Evolutionary conservation across 139 green algal genomes (phyloP).

Genomic region (Zygnema circumcarinatum): DNA sequence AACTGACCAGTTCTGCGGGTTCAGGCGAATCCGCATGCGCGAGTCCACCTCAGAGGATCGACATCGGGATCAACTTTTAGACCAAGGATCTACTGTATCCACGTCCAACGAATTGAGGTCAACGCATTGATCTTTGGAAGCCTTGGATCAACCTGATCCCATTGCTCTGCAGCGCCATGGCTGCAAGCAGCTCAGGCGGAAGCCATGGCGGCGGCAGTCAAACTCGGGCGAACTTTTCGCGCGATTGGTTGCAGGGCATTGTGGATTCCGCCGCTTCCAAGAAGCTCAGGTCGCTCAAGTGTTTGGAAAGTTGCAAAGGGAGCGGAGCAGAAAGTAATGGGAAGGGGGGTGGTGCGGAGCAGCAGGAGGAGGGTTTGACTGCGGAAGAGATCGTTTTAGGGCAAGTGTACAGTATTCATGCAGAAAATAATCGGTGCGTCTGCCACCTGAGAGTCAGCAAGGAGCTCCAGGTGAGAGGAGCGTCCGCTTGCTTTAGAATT

Average conservation of each 20-base stretch:
- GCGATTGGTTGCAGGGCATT: background rate
- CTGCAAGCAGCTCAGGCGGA: background rate
- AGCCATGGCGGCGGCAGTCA: background rate
- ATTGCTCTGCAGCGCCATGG: too few species aligned
- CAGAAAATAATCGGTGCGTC: background rate
- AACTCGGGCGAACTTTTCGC: background rate
- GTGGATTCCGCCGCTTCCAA: background rate
- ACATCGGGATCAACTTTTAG: too few species aligned
- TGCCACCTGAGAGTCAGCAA: background rate
- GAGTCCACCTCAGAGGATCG: too few species aligned
- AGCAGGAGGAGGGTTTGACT: background rate
- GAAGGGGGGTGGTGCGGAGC: background rate
- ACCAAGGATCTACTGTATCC: too few species aligned
- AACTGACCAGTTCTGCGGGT: too few species aligned
- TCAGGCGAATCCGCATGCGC: too few species aligned
- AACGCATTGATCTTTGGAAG: too few species aligned
- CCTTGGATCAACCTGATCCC: too few species aligned
- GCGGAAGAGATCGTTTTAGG: background rate
- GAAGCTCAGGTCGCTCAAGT: background rate
- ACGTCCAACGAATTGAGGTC: too few species aligned
- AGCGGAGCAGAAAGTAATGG: background rate
- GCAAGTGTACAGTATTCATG: background rate
- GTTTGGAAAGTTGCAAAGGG: background rate
- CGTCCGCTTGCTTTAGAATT: too few species aligned
- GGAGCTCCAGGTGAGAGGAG: background rate